phyloP scores from a whole-genome alignment of 495 filamentous ascomycete species.

The Barbatosphaeria neglecta region DNA sequence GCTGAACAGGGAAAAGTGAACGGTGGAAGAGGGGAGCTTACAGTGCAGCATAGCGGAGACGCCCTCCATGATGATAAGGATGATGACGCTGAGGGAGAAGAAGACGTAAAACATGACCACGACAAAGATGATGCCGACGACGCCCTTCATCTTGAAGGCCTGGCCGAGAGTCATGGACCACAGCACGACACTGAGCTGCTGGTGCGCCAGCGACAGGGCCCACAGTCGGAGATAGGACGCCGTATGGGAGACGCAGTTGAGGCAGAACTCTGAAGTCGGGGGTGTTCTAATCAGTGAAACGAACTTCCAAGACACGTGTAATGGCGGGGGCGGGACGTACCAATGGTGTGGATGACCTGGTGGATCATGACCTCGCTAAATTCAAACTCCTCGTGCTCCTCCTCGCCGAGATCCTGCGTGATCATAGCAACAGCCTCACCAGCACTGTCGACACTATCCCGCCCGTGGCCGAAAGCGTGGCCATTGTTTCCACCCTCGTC shows the following conservation, averaged over 20 bases:
- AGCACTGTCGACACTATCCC: constrained; percentile 54
- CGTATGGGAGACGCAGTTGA: constrained; percentile 98
- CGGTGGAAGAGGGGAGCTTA: constrained; percentile 16
- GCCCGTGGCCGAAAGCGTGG: constrained; percentile 28
- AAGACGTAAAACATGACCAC: constrained; percentile 73
- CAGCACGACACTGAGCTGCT: constrained; percentile 90
- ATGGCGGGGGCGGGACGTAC: constrained; percentile 32
- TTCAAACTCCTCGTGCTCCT: constrained; percentile 90
- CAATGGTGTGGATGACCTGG: constrained; percentile 97
- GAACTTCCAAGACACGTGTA: constrained; percentile 2
- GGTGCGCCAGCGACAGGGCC: constrained; percentile 94
- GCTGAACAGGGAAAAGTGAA: not conserved
- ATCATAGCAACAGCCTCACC: constrained; percentile 88
- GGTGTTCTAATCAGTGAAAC: constrained; percentile 2
- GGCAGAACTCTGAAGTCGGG: constrained; percentile 84
- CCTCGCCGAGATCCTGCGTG: constrained; percentile 61
- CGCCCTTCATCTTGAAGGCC: constrained; percentile 55
- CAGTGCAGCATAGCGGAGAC: constrained; percentile 30
- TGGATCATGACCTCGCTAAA: constrained; percentile 96
- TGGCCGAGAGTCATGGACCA: constrained; percentile 89
- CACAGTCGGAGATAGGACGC: constrained; percentile 97
- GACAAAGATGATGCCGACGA: constrained; percentile 62
- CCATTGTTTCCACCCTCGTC: constrained; percentile 33
- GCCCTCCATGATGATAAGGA: constrained; percentile 51
- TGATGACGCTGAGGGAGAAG: constrained; percentile 72